Conservation (phyloP, 345 rosid species). For the Hypericum perforatum region DNA sequence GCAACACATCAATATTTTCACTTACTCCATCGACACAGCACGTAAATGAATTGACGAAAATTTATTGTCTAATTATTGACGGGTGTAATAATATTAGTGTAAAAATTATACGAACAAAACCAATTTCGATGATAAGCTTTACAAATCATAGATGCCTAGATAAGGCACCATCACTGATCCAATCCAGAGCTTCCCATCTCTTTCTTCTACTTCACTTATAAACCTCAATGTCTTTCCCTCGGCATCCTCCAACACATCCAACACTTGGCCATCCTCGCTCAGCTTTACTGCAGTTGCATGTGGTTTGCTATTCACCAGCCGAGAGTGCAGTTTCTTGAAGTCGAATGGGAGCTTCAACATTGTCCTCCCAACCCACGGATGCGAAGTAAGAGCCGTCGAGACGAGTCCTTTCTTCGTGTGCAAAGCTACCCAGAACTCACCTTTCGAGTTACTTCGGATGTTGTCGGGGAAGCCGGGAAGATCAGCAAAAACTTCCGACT, state of each 20-base stretch:
- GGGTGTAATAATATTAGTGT: no score
- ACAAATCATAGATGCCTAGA: no score
- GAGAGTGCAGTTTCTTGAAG: conserved; percentile 25
- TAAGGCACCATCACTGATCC: not conserved
- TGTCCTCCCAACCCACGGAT: conserved; percentile 40
- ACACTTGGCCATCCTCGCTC: conserved; percentile 44
- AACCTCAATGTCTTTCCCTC: not conserved
- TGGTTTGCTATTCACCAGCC: conserved; percentile 29
- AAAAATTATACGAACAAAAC: no score
- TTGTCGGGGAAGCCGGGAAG: conserved; percentile 20
- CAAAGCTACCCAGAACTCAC: conserved; percentile 27
- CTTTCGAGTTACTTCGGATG: conserved; percentile 18
- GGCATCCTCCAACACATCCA: conserved; percentile 20
- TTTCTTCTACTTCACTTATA: not conserved
- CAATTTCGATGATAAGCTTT: no score
- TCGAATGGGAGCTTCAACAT: conserved; percentile 35
- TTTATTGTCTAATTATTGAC: no score
- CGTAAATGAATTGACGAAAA: no score
- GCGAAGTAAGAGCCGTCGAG: conserved; percentile 22
- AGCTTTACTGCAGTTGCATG: conserved; percentile 56
- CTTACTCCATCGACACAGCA: no score
- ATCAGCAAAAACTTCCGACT: conserved; percentile 14
- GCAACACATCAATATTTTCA: no score
- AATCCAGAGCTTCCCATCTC: not conserved
- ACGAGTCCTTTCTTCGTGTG: conserved; percentile 36